Evolutionary conservation across 371 early-diverging fungal genomes (phyloP), one percentile per base, ranked within the genome.

Genomic region (Syncephalastrum monosporum): DNA sequence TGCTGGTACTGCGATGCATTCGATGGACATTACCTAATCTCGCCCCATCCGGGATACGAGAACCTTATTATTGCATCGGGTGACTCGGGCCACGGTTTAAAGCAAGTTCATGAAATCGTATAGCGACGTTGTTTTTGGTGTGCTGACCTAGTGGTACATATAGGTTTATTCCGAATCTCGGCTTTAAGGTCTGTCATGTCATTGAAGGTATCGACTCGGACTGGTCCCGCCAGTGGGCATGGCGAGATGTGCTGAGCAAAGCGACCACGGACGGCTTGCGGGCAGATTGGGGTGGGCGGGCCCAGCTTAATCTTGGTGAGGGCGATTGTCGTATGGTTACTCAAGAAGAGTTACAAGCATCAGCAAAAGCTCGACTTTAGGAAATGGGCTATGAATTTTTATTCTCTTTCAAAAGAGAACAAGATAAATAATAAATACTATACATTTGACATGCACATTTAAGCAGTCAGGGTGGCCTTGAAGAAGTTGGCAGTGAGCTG

Each of bases 401-500:
- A 33, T 33, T 33, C 38, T 6, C 38, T 8, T 5, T 5, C 38
- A 33, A 10, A 10, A 12, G 12, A 2, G 10, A 33, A 2, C 5
- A 10, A 33, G 38, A 33, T 8, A 33, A 33, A 33, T 5, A 33
- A 33, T 33, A 33, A 33, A 33, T 33, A 33, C 38, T 33, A 33
- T 33, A 33, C 38, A 33, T 8, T 33, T 8, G 38, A 33, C 38
- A 33, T 10, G 38, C 38, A 10, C 38, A 12, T 33, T 33, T 33
- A 33, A 10, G 38, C 38, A 23, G 41, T 48, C 14, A 58, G 33
- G n/a, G 62, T 64, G 23, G 69, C 54, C 15, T 56, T 53, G 50
- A 84, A 84, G 66, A 84, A 87, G 47, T 77, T 63, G 46, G 63
- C 61, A 43, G 79, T 79, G 42, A 79, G 57, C 46, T 73, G 64